Conservation (phyloP, 768 basidiomycete genomes). For the Tricholoma hemisulphureum region DNA sequence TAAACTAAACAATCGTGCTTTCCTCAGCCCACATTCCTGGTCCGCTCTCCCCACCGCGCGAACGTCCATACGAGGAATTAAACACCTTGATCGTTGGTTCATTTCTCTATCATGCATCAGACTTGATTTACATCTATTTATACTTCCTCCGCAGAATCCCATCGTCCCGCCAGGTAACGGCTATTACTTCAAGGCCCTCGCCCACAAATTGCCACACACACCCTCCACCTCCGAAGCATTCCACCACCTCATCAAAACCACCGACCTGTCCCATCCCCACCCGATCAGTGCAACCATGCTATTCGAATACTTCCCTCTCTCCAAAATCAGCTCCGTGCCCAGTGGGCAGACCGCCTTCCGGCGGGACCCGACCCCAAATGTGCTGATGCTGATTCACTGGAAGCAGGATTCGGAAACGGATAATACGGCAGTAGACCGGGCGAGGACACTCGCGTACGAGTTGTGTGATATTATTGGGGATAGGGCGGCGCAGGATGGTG, state of each 20-base stretch:
- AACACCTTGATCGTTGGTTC: conserved; percentile 38
- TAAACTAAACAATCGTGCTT: background rate
- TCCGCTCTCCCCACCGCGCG: conserved; percentile 25
- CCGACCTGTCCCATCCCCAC: background rate
- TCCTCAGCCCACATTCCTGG: conserved; percentile 43
- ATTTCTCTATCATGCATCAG: background rate
- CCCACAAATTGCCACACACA: conserved; percentile 25
- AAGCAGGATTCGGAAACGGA: conserved; percentile 23
- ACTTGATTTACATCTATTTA: background rate
- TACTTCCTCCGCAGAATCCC: conserved; percentile 22
- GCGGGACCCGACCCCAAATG: conserved; percentile 35
- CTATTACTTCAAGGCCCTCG: conserved; percentile 45
- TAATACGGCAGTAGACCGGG: conserved; percentile 14
- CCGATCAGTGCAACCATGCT: conserved; percentile 22
- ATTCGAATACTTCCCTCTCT: conserved; percentile 43
- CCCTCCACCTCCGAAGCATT: conserved; percentile 23
- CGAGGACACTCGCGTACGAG: background rate
- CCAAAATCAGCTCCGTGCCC: conserved; percentile 36
- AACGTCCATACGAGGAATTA: conserved; percentile 47
- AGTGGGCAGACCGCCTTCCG: conserved; percentile 38
- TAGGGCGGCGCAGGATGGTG: conserved; percentile 26
- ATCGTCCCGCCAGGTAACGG: conserved; percentile 34
- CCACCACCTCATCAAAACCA: background rate
- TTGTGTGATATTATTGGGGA: conserved; percentile 12
- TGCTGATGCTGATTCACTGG: conserved; percentile 38